Base-by-base conservation (phyloP, 1,284 basidiomycete genomes). In the Apiotrichum laibachii region DNA sequence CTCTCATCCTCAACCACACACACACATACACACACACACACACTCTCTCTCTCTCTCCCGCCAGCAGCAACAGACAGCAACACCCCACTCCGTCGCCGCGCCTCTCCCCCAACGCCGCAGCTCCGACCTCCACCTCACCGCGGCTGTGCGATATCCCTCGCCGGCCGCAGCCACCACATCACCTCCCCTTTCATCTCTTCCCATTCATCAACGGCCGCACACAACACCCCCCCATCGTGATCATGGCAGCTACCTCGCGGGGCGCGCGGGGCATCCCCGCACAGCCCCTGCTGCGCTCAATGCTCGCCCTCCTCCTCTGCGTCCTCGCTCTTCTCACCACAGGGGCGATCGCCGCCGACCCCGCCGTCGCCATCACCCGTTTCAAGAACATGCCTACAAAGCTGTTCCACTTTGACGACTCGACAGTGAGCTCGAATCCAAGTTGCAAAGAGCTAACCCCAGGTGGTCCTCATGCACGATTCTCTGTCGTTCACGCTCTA, bases 391-490 rank as follows among this genome's bases (percentile, higher is more conserved):
- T 90, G n/a, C 93, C 94, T 0, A 82, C 83, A n/a, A 82, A 85
- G 66, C 77, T 97, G 55, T 88, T 89, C 81, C 97, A 93, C 82
- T 95, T 98, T 79, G 89, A 95, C 66, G 94, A 96, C 79, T 88
- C 90, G 8, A 77, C 87, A 44, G 91, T 92, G 82, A 78, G 71
- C 31, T 33, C 5, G 11, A 18, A 26, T 66, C 21, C 1, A 8
- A 31, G 34, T 13, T 16, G 15, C 37, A 6, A 6, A 16, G 11
- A 19, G 43, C 37, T 45, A 31, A 58, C 21, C 55, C 1, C 77
- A 96, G 86, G 82, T 83, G 59, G 87, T 87, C 12, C 81, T 97
- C 54, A 92, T 90, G 71, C 90, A 93, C 73, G 93, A 98, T 76
- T 77, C 85, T 1, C 69, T 84, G 19, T 80, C 83, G 13, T 85